These are phyloP conservation scores for Penicillium hordei DNA, from an alignment of 2,329 filamentous ascomycete genomes.

Conservation along the genomic window DNA sequence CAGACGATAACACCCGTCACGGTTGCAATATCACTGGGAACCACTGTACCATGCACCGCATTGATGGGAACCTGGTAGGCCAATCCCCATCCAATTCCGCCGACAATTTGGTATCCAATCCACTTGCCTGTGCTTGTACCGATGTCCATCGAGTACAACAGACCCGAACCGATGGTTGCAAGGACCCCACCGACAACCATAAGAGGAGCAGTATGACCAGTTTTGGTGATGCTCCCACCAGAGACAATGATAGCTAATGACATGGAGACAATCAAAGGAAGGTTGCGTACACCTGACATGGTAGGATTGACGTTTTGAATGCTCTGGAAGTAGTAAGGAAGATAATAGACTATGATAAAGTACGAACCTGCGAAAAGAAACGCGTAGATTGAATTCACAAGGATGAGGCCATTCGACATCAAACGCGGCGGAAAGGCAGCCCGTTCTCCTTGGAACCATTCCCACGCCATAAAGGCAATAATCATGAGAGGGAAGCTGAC, in stretches of 20 bases:
- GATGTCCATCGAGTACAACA: conserved; percentile 37
- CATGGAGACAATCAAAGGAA: conserved; percentile 42
- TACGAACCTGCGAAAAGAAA: conserved; percentile 41
- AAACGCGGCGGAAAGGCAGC: conserved; percentile 44
- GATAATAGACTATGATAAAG: conserved; percentile 46
- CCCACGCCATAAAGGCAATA: conserved; percentile 35
- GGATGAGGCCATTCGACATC: conserved; percentile 35
- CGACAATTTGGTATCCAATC: conserved; percentile 41
- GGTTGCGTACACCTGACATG: conserved; percentile 43
- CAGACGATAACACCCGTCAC: neutral
- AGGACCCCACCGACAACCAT: conserved; percentile 28
- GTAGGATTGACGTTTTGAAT: conserved; percentile 35
- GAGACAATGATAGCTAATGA: conserved; percentile 27
- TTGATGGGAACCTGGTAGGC: conserved; percentile 24
- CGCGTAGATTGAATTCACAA: conserved; percentile 1
- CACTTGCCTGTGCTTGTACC: conserved; percentile 31
- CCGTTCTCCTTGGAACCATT: conserved; percentile 42
- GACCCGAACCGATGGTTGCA: conserved; percentile 28
- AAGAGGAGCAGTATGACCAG: conserved; percentile 29
- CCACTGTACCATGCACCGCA: conserved; percentile 18
- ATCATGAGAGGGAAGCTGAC: conserved; percentile 45
- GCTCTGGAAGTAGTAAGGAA: conserved; percentile 52
- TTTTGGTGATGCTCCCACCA: conserved; percentile 28
- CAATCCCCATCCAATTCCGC: conserved; percentile 32
- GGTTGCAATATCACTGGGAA: neutral